Conservation (phyloP, 106 monocot species). For the Acanthochlamys bracteata region DNA sequence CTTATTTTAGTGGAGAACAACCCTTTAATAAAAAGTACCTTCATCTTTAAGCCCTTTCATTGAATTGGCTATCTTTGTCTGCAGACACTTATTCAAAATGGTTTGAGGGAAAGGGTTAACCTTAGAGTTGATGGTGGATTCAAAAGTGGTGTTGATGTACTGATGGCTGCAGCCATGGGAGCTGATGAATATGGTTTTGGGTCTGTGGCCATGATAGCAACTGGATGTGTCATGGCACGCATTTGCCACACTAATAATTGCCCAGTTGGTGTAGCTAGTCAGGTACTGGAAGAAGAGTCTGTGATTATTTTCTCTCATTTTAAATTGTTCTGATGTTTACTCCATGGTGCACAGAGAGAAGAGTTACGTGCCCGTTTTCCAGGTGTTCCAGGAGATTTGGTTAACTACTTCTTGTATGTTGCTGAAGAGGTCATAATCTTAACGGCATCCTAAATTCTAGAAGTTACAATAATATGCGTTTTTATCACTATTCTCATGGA, state of each 20-base stretch:
- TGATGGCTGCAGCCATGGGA: constrained; percentile 96
- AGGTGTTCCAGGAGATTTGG: constrained; percentile 98
- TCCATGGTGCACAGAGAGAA: constrained; percentile 54
- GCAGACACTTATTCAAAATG: constrained; percentile 89
- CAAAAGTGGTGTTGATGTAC: constrained; percentile 92
- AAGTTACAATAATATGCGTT: background rate
- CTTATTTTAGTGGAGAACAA: background rate
- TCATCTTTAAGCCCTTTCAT: background rate
- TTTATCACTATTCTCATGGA: background rate
- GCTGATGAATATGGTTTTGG: constrained; percentile 99
- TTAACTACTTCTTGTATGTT: constrained; percentile 93
- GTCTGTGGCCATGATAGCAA: constrained; percentile 98
- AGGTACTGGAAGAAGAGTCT: constrained; percentile 34
- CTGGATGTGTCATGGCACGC: constrained; percentile 98
- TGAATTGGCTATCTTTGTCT: background rate
- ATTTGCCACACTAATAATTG: constrained; percentile 99
- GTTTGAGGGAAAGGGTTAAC: constrained; percentile 90
- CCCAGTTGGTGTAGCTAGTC: constrained; percentile 97
- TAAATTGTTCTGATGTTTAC: background rate
- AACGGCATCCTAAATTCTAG: background rate
- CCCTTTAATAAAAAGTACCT: background rate
- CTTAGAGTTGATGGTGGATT: constrained; percentile 98
- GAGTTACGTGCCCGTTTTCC: constrained; percentile 98
- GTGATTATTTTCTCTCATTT: background rate
- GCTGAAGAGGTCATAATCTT: constrained; percentile 76